Base-by-base conservation (phyloP, 495 filamentous ascomycete species). In the Hypoxylon lienhwacheense region DNA sequence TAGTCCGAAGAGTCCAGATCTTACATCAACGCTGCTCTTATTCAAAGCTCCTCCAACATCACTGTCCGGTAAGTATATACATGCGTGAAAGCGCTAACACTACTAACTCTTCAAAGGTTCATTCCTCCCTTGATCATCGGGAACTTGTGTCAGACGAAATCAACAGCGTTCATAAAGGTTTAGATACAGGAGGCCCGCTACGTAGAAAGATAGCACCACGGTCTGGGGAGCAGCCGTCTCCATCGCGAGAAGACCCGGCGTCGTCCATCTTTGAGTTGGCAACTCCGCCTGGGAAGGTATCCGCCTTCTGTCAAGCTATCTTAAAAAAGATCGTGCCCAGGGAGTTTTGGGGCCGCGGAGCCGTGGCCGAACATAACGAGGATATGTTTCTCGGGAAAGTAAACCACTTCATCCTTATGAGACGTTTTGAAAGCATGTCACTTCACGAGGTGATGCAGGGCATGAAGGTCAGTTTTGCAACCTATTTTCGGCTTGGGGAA, bases 301-400 rank as follows among this genome's bases (percentile, higher is more conserved):
- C 93, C 4, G 88, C 92, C 2, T 97, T 95, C 64, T 96, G 91
- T 63, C 84, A 87, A 44, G 85, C 90, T 5, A 84, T 87, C 2
- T 59, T 97, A 4, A 73, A 72, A 7, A 87, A 80, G 32, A 69
- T 96, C n/a, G 79, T 98, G 22, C 91, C 93, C 1, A 69, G 72
- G 7, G 81, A 73, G 7, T 89, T 95, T 48, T 96, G 86, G 80
- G 93, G 92, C 1, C 58, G 55, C 26, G 81, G 78, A 0, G 46
- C 70, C 2, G 69, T 67, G 1, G 78, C 81, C 21, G 56, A 59
- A 10, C 65, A 76, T 7, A 96, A 97, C 69, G 76, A 77, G 53
- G 61, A 57, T 6, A 59, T 70, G 1, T 73, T 96, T 29, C 72
- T 89, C 53, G 72, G 73, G 36, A 81, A 85, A 42, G 78, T 97